phyloP scores from a whole-genome alignment of 352 stramenopile genomes.

The Globisporangium alternatum region DNA sequence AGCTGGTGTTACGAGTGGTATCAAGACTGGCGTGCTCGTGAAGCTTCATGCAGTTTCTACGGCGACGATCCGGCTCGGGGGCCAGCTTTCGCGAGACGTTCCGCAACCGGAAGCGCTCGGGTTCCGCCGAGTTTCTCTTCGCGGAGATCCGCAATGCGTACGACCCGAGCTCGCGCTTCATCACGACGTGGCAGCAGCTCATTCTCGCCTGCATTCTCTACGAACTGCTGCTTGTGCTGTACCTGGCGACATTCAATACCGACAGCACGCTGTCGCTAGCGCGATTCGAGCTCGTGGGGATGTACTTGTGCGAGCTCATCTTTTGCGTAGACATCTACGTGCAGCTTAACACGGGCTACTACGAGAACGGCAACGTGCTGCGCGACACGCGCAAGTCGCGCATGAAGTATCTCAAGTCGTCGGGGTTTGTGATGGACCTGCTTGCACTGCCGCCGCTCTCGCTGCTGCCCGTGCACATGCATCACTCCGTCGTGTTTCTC shows the following conservation, averaged over 20 bases:
- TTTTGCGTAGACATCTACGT: slow-evolving; percentile 69
- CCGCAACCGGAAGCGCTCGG: slow-evolving; percentile 33
- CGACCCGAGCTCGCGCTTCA: slow-evolving; percentile 52
- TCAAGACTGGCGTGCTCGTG: neutral
- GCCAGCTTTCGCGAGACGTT: slow-evolving; percentile 37
- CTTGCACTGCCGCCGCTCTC: slow-evolving; percentile 47
- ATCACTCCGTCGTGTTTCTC: slow-evolving; percentile 25
- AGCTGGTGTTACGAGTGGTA: neutral
- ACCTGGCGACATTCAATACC: slow-evolving; percentile 37
- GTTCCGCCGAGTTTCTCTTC: slow-evolving; percentile 47
- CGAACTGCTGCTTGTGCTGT: slow-evolving; percentile 45
- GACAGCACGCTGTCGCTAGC: neutral
- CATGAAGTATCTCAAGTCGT: slow-evolving; percentile 59
- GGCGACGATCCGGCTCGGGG: slow-evolving; percentile 16
- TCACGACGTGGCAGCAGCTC: slow-evolving; percentile 51
- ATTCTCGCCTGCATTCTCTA: slow-evolving; percentile 51
- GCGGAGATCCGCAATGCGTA: slow-evolving; percentile 54
- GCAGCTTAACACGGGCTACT: slow-evolving; percentile 72
- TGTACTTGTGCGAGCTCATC: slow-evolving; percentile 57
- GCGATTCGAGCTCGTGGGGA: slow-evolving; percentile 25
- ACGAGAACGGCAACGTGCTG: slow-evolving; percentile 65
- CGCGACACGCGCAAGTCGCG: slow-evolving; percentile 52
- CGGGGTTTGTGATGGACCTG: slow-evolving; percentile 48
- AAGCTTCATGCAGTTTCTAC: slow-evolving; percentile 3
- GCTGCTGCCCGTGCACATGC: slow-evolving; percentile 22